Evolutionary conservation across 495 filamentous ascomycete species (phyloP), one percentile per base, ranked within the genome.

Genomic region (Xylaria nigripes): DNA sequence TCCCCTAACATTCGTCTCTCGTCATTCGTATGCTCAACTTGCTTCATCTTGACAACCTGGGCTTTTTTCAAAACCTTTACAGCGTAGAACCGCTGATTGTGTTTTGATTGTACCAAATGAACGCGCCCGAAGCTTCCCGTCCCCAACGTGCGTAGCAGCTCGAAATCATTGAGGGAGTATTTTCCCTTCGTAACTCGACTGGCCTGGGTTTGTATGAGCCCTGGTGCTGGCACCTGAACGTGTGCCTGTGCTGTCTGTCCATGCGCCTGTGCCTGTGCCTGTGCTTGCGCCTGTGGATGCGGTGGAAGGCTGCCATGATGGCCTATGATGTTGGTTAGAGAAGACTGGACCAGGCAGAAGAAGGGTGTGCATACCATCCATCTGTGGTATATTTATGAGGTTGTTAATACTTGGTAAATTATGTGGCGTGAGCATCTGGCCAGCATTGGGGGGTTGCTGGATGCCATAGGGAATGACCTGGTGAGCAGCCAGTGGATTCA

Each of bases 1-100:
- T 91, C 86, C 60, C 87, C 87, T 54, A 98, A 72, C 94, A 98
- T 97, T 48, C 81, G 81, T 55, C 93, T 81, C 76, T 98, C 93
- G 68, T 97, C 93, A 66, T 97, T 97, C 52, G 93, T 98, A 70
- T 98, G 93, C 67, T 97, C 94, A 45, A 98, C 87, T 69, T 98
- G 94, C 76, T 97, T 97, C 93, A 97, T 97, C 78, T 95, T 97
- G 59, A 97, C 90, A 40, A 98, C 93, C 70, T 98, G 94, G 47
- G 83, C 85, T 79, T 98, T 98, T 72, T 97, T 97, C 70, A 98
- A 70, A 40, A 97, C 94, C 71, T 98, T 98, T 68, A 98, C 83
- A 13, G 93, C 93, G 74, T 98, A 98, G 77, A 90, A 97, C 44
- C 93, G 84, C 70, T 91, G 85, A 70, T 97, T 98, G 72, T 98